Evolutionary conservation across 805 yeast genomes (phyloP).

Genomic region (Yamadazyma ubonensis): DNA sequence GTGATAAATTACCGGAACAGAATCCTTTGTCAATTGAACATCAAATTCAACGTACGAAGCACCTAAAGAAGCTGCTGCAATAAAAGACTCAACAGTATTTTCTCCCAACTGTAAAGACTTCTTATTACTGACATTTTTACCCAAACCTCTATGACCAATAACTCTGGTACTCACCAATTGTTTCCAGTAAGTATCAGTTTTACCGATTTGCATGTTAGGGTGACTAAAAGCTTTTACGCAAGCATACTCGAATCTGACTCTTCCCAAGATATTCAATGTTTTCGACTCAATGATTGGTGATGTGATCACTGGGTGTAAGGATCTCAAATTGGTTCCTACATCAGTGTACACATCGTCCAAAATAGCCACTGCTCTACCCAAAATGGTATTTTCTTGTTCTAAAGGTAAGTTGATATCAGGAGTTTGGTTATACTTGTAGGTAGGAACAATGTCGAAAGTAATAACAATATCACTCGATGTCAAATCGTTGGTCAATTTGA

Average conservation of each 20-base stretch:
- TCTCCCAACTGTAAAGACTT: constrained; percentile 90
- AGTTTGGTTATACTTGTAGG: constrained; percentile 53
- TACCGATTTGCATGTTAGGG: constrained; percentile 59
- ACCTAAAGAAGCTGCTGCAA: constrained; percentile 94
- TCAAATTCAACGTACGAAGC: constrained; percentile 97
- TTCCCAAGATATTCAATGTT: constrained; percentile 74
- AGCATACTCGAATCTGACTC: constrained; percentile 71
- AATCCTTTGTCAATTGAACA: constrained; percentile 90
- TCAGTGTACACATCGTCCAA: constrained; percentile 59
- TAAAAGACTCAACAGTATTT: constrained; percentile 90
- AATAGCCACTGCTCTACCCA: constrained; percentile 85
- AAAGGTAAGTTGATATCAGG: constrained; percentile 16
- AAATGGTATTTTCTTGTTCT: constrained; percentile 24
- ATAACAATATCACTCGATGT: constrained; percentile 55
- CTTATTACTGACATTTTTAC: constrained; percentile 72
- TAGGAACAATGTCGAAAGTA: constrained; percentile 85
- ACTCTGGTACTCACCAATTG: constrained; percentile 84
- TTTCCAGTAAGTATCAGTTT: constrained; percentile 87
- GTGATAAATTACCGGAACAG: constrained; percentile 89
- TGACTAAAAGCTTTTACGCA: constrained; percentile 72
- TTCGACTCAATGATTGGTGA: constrained; percentile 74
- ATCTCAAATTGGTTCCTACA: constrained; percentile 66
- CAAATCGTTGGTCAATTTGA: constrained; percentile 51
- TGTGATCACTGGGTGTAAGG: constrained; percentile 63
- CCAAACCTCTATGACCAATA: constrained; percentile 94